Evolutionary conservation across 1,284 basidiomycete species (phyloP), one percentile per base, ranked within the genome.

Genomic region (Rhodofomes roseus): DNA sequence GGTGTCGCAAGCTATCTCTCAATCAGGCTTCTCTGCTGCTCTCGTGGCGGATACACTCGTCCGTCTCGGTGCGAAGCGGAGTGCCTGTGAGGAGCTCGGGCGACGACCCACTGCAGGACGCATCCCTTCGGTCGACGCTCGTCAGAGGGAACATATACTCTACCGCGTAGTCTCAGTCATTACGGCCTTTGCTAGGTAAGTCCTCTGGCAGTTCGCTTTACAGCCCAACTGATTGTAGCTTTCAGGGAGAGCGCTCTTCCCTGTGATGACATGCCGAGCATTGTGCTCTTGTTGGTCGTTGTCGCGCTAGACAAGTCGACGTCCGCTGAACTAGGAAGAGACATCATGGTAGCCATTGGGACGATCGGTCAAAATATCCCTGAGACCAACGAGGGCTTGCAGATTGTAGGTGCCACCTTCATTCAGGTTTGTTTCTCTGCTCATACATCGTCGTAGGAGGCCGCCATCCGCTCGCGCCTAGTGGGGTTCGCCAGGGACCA

Each of bases 221-320:
- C 23, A 8, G 14, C 11, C 4, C 9, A 27, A 54, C 40, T 57
- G 31, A 55, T 27, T 39, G 25, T 12, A 50, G 56, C 16, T 58
- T 67, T 20, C 51, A 60, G 56, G 22, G 20, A 39, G 25, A 16
- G 54, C 20, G 56, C 46, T 29, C 16, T 80, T n/a, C 63, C 63
- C 25, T 57, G 60, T 7, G 67, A 73, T 18, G 83, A 85, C n/a
- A 68, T 81, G 2, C 76, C 81, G 2, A 76, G 82, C 57, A 67
- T 84, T n/a, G 65, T 86, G 7, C 63, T 84, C 48, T 69, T 76
- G 1, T 65, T 90, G 50, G 61, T 85, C 6, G 70, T 87, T 3
- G 69, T 90, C 23, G 84, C 77, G 2, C 77, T 88, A 62, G 89
- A 90, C 65, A 70, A 76, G 0, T 69, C 74, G 7, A 79, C 79